A percentile compares a stretch with the other conserved stretches of the same genome.
These are phyloP conservation scores for Pythium brachiatum DNA, from an alignment of 352 stramenopile genomes.

Conservation along the genomic window DNA sequence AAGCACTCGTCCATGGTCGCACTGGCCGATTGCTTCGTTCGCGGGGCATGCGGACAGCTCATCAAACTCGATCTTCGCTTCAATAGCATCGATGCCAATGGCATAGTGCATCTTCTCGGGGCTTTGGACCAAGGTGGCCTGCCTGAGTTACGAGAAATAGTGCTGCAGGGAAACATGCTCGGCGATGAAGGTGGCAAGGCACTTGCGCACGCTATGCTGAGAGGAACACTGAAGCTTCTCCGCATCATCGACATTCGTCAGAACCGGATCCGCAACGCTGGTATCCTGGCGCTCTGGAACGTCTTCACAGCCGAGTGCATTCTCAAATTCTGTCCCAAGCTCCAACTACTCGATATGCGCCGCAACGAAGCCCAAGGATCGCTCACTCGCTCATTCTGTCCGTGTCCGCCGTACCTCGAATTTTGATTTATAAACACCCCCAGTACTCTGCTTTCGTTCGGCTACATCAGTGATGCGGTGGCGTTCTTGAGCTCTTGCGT, in stretches of 20 bases:
- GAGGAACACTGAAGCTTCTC: constrained; percentile 41
- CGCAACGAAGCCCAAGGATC: constrained; percentile 53
- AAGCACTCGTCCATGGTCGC: constrained; percentile 51
- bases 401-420: constrained; percentile 48
- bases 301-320: constrained; percentile 59
- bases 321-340: constrained; percentile 48
- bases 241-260: constrained; percentile 55
- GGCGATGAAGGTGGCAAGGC: constrained; percentile 56
- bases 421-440: constrained; percentile 32
- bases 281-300: constrained; percentile 61
- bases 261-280: constrained; percentile 64
- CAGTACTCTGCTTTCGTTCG: not conserved
- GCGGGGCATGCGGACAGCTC: constrained; percentile 51
- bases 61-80: constrained; percentile 57
- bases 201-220: constrained; percentile 53
- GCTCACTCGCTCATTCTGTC: constrained; percentile 51
- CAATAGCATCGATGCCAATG: constrained; percentile 56
- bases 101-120: constrained; percentile 34
- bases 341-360: constrained; percentile 61
- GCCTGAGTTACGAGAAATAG: constrained; percentile 47
- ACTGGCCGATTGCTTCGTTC: constrained; percentile 50
- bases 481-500: constrained; percentile 73
- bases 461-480: constrained; percentile 56
- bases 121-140: constrained; percentile 50
- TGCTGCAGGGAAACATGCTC: constrained; percentile 57